Percentiles rank a stretch among this genome's conserved stretches.
Conservation (phyloP, 2,329 filamentous ascomycete genomes). For the Ophiostoma piceae region DNA sequence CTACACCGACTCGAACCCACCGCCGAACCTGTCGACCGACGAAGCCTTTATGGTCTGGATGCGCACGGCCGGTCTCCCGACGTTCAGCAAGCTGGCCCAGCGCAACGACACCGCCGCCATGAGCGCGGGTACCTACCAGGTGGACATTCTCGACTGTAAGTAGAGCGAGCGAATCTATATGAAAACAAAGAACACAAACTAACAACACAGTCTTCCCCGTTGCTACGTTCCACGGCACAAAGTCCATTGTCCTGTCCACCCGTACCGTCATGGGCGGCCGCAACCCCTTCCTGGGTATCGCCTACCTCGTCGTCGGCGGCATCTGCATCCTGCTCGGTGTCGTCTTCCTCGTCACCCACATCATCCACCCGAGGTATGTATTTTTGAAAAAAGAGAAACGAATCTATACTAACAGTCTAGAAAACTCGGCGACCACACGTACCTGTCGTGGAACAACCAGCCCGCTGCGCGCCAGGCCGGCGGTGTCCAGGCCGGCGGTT, state of each 20-base stretch:
- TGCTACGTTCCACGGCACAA: slow-evolving; percentile 72
- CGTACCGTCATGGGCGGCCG: slow-evolving; percentile 89
- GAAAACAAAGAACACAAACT: background rate
- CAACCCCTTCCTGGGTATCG: slow-evolving; percentile 93
- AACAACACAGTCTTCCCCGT: slow-evolving; percentile 68
- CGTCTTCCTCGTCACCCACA: slow-evolving; percentile 82
- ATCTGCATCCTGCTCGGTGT: slow-evolving; percentile 84
- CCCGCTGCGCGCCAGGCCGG: slow-evolving; percentile 35
- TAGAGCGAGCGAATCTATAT: slow-evolving; percentile 26
- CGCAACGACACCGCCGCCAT: slow-evolving; percentile 70
- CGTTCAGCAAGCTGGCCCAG: slow-evolving; percentile 88
- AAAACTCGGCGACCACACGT: slow-evolving; percentile 96
- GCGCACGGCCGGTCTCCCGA: slow-evolving; percentile 88
- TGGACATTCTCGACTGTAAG: slow-evolving; percentile 76
- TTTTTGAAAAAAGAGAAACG: background rate
- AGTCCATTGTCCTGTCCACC: slow-evolving; percentile 84
- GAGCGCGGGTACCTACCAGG: slow-evolving; percentile 64
- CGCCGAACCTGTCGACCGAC: slow-evolving; percentile 68
- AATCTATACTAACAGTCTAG: slow-evolving; percentile 42
- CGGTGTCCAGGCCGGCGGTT: slow-evolving; percentile 29
- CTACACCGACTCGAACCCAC: slow-evolving; percentile 60
- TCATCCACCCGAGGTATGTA: slow-evolving; percentile 79
- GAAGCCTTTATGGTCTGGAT: slow-evolving; percentile 98
- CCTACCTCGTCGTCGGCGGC: slow-evolving; percentile 89
- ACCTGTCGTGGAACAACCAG: slow-evolving; percentile 84